Evolutionary conservation across 768 basidiomycete genomes (phyloP), one percentile per base, ranked within the genome.

Genomic region (Kwoniella mangroviensis): DNA sequence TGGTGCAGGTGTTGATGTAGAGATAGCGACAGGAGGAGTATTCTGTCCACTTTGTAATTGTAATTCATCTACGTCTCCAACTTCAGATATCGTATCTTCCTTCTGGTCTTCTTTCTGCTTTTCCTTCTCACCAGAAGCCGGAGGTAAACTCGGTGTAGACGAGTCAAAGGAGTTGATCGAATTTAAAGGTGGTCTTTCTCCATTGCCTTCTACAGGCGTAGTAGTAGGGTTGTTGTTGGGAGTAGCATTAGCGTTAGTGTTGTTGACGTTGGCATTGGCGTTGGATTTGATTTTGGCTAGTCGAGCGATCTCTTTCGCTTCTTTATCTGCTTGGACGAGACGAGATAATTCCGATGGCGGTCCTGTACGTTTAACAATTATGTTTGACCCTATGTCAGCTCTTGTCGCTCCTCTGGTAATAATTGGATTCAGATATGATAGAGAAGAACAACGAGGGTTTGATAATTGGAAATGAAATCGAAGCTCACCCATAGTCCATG

Each of bases 241-340:
- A 34, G 34, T 52, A 59, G 41, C 67, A 13, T 17, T 45, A 0
- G 59, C 19, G 19, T 22, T 66, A 9, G 55, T n/a, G 7, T 55
- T 43, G 21, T 52, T 43, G 22, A 62, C 61, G n/a, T 40, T 49
- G 22, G 65, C 53, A 34, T 63, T 51, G 3, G 69, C 26, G n/a
- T 68, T 63, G 12, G 77, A 56, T 60, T 73, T 73, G 60, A 57
- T 53, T 51, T 73, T 73, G 21, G 66, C 66, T 57, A 68, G 58
- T 51, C 72, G 64, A 26, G 64, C 55, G 24, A 72, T 52, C 9
- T 79, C 78, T 67, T 70, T 70, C 19, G 73, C 76, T 54, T 77
- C 79, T 56, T 68, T 72, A 55, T 80, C 79, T 15, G 75, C 74
- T 67, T 74, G 69, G 15, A 80, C 63, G 3, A 77, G 64, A 19